Evolutionary conservation across 73 alveolate species (phyloP).

Genomic region (Halteria grandinella): DNA sequence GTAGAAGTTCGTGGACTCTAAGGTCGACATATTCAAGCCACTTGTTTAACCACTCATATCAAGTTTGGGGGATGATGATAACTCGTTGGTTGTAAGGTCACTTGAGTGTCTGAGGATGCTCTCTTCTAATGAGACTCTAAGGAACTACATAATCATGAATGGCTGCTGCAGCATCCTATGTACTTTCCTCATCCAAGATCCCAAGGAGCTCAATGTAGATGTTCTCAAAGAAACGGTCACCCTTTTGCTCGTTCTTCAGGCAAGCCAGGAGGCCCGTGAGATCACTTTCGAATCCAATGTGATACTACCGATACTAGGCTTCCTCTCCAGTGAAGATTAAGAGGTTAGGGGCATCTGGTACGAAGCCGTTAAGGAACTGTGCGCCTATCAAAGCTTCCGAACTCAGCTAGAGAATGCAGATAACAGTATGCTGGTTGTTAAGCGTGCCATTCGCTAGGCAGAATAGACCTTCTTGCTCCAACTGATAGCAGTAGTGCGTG

Average conservation of each 20-base stretch:
- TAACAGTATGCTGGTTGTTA: slow-evolving; percentile 51
- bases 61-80: slow-evolving; percentile 62
- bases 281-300: slow-evolving; percentile 42
- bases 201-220: slow-evolving; percentile 28
- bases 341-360: slow-evolving; percentile 61
- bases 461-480: slow-evolving; percentile 50
- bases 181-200: slow-evolving; percentile 45
- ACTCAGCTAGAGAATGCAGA: slow-evolving; percentile 55
- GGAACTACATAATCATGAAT: slow-evolving; percentile 55
- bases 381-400: slow-evolving; percentile 50
- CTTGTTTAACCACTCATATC: slow-evolving; percentile 41
- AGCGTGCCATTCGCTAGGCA: slow-evolving; percentile 46
- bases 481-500: slow-evolving; percentile 57
- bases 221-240: slow-evolving; percentile 38
- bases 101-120: slow-evolving; percentile 44
- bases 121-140: slow-evolving; percentile 15
- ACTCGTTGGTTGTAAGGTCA: slow-evolving; percentile 18
- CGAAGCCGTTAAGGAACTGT: slow-evolving; percentile 58
- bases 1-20: slow-evolving; percentile 19
- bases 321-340: slow-evolving; percentile 37
- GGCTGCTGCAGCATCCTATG: slow-evolving; percentile 59
- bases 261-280: slow-evolving; percentile 55
- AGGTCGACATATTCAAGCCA: slow-evolving; percentile 43
- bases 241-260: slow-evolving; percentile 17
- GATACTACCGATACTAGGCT: slow-evolving; percentile 44